Evolutionary conservation across 2,329 filamentous ascomycete species (phyloP), one percentile per base, ranked within the genome.

Genomic region (Xylaria digitata): DNA sequence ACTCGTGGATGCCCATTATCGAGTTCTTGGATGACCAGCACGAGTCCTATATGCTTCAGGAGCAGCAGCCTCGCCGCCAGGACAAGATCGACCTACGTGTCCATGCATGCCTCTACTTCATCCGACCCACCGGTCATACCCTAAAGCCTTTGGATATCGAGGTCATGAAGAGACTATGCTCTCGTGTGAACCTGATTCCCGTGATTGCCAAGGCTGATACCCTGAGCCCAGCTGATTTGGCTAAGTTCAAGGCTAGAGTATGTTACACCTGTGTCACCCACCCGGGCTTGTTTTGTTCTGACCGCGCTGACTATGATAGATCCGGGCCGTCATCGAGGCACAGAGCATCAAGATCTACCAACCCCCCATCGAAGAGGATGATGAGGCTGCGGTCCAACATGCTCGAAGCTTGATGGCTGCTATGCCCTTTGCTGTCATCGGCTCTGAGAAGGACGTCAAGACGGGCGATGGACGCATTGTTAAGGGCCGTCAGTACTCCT

Each of bases 311-410:
- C 17, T 64, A 66, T 55, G 43, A 52, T 76, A 97, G 94, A 95
- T 99, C 76, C 91, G 93, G 76, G 91, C 92, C 74, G 96, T 98
- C 69, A 95, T 99, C 75, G 95, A 98, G 81, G 95, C 96, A 70
- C 96, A 99, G 83, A 96, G 93, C 80, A 99, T 99, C 87, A 98
- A 97, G 88, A 98, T 99, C 82, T 99, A 99, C 86, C 92, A 96
- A 80, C 96, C 96, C 68, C 96, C 96, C 59, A 86, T 98, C 72
- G 96, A 99, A 86, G 96, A 99, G 82, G 96, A 99, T 76, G 96
- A 99, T 76, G 96, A 98, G 82, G 92, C 94, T 71, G 96, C 95
- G 72, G 94, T 95, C 70, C 91, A 95, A 83, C 96, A 99, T 80
- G 96, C 96, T 52, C 92, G 94, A 79, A 93, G 92, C 82, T 85